Conservation (phyloP, 768 basidiomycete species). For the Tulasnella sp. region DNA sequence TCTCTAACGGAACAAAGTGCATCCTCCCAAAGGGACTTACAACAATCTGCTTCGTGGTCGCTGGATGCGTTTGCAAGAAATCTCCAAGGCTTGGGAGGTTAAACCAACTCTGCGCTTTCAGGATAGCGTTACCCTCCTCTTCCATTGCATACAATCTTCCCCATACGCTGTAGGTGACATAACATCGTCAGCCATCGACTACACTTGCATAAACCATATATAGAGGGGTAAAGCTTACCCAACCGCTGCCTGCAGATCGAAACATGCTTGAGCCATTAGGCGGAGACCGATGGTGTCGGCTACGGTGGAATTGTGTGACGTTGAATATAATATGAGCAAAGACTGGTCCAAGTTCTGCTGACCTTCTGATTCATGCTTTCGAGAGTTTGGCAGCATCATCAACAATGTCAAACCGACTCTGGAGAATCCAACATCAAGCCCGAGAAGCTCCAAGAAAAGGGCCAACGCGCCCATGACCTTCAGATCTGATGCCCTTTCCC, state of each 20-base stretch:
- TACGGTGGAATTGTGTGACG: conserved; percentile 27
- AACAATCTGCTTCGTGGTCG: conserved; percentile 58
- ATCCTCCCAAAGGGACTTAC: conserved; percentile 38
- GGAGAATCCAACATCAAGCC: conserved; percentile 34
- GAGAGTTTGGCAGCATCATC: conserved; percentile 65
- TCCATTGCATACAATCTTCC: conserved; percentile 52
- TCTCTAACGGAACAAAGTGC: not conserved
- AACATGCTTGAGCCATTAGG: conserved; percentile 77
- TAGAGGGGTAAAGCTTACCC: too few species aligned
- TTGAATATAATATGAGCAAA: too few species aligned
- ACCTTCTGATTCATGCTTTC: conserved; percentile 77
- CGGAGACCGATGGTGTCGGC: conserved; percentile 81
- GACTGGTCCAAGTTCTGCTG: too few species aligned
- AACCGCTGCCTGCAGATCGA: conserved; percentile 65
- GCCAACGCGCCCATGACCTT: conserved; percentile 36
- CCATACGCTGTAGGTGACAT: too few species aligned
- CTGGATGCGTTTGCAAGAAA: conserved; percentile 77
- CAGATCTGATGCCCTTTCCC: conserved; percentile 36
- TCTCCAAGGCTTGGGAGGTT: conserved; percentile 29
- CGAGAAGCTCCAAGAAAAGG: conserved; percentile 39
- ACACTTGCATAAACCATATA: too few species aligned
- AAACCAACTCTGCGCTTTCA: not conserved
- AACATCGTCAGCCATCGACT: too few species aligned
- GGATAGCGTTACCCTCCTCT: conserved; percentile 22
- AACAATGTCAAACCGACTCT: conserved; percentile 37